These are phyloP conservation scores for Penicillium polonicum DNA, from an alignment of 2,329 filamentous ascomycete species.

Conservation along the genomic window DNA sequence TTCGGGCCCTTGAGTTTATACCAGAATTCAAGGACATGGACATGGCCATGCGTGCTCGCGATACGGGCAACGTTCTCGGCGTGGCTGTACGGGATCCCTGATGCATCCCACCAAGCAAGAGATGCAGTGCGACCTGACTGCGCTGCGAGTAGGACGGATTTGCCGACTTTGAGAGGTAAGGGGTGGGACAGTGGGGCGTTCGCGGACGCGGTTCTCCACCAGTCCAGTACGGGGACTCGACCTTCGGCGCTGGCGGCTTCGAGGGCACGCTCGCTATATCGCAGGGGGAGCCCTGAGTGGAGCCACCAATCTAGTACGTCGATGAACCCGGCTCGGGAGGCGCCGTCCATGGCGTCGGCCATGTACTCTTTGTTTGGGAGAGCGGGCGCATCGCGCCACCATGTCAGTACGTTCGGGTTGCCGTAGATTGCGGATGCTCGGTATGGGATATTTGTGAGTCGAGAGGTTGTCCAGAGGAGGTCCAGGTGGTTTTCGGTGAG, in stretches of 20 bases:
- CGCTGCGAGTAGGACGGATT: constrained; percentile 77
- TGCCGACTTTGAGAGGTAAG: constrained; percentile 72
- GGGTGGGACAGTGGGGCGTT: constrained; percentile 54
- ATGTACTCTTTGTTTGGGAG: constrained; percentile 87
- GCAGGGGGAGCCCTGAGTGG: constrained; percentile 71
- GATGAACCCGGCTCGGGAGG: constrained; percentile 80
- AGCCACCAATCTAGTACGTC: constrained; percentile 92
- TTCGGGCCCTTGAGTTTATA: constrained; percentile 70
- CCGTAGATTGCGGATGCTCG: constrained; percentile 87
- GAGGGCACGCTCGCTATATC: constrained; percentile 82
- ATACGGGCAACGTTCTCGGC: constrained; percentile 80
- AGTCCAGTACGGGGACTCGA: constrained; percentile 81
- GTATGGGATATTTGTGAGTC: constrained; percentile 76
- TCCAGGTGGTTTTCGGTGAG: constrained; percentile 66
- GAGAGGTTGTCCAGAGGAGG: constrained; percentile 83
- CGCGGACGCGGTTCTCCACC: constrained; percentile 77
- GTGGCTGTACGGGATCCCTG: constrained; percentile 74
- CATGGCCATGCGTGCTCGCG: constrained; percentile 80
- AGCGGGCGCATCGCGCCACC: constrained; percentile 81
- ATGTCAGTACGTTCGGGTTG: constrained; percentile 79
- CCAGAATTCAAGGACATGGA: constrained; percentile 82
- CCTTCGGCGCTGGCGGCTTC: constrained; percentile 85
- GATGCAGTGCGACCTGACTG: constrained; percentile 77
- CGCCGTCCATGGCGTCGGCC: constrained; percentile 79
- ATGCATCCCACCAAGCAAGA: constrained; percentile 84